Conservation (phyloP, 2,329 filamentous ascomycete species). For the Monilinia polystroma region DNA sequence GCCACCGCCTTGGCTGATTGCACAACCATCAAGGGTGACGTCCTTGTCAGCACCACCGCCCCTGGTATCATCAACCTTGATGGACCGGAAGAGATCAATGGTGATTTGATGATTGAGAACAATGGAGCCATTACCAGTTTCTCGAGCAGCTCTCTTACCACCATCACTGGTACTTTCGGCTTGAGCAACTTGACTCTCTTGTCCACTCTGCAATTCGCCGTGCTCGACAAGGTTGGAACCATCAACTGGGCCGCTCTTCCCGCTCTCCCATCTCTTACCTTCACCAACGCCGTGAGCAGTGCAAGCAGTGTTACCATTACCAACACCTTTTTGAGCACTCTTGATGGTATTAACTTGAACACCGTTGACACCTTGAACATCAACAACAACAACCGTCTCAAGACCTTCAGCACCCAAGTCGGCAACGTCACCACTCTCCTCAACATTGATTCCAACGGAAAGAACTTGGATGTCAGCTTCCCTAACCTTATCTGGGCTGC, state of each 20-base stretch:
- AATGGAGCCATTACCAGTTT: conserved; percentile 63
- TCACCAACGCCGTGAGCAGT: conserved; percentile 61
- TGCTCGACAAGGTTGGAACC: conserved; percentile 61
- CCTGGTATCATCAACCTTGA: conserved; percentile 53
- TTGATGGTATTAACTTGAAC: conserved; percentile 78
- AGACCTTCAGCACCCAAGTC: conserved; percentile 72
- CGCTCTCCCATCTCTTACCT: conserved; percentile 56
- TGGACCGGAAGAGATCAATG: conserved; percentile 56
- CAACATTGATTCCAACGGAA: conserved; percentile 77
- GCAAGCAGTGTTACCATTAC: conserved; percentile 70
- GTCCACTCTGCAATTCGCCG: conserved; percentile 63
- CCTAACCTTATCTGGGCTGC: conserved; percentile 74
- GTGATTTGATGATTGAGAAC: conserved; percentile 59
- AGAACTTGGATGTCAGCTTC: conserved; percentile 67
- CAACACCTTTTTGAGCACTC: conserved; percentile 78
- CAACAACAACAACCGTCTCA: conserved; percentile 85
- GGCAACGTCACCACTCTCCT: conserved; percentile 70
- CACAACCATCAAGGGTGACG: conserved; percentile 38
- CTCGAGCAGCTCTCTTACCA: conserved; percentile 57
- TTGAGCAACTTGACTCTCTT: conserved; percentile 69
- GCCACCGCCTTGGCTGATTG: conserved; percentile 35
- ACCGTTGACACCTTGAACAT: conserved; percentile 73
- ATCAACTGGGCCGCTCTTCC: conserved; percentile 75
- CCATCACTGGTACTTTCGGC: conserved; percentile 68
- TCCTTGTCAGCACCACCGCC: conserved; percentile 40